A percentile compares a stretch with the other conserved stretches of the same genome.
phyloP scores from a whole-genome alignment of 495 filamentous ascomycete genomes.

The Penicillium bialowiezense region DNA sequence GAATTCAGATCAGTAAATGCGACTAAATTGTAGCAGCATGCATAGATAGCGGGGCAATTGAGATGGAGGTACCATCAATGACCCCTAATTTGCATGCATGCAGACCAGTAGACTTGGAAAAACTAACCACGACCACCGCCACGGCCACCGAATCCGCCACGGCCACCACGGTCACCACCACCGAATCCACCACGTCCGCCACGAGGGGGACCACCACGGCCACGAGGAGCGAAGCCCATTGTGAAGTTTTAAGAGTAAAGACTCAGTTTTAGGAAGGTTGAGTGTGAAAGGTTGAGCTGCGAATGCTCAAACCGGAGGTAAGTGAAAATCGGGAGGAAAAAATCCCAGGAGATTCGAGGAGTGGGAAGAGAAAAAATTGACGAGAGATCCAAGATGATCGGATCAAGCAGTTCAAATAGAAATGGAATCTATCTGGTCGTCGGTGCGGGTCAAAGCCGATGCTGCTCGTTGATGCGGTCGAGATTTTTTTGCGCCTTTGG shows the following conservation, averaged over 20 bases:
- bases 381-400: slow-evolving; percentile 12
- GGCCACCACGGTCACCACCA: slow-evolving; percentile 14
- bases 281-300: slow-evolving; percentile 23
- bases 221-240: slow-evolving; percentile 45
- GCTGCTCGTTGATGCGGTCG: slow-evolving; percentile 46
- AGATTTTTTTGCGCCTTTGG: slow-evolving; percentile 46
- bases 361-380: slow-evolving; percentile 9
- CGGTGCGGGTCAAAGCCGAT: slow-evolving; percentile 35
- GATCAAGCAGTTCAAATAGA: slow-evolving; percentile 21
- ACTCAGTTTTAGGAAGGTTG: slow-evolving; percentile 10
- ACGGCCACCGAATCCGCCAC: slow-evolving; percentile 9
- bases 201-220: slow-evolving; percentile 32
- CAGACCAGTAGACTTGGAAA: no score
- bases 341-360: slow-evolving; percentile 15
- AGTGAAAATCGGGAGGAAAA: slow-evolving; percentile 16
- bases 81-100: no score
- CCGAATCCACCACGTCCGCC: slow-evolving; percentile 28
- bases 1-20: slow-evolving; percentile 8
- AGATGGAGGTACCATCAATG: no score
- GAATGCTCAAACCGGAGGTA: slow-evolving; percentile 23
- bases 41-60: neutral
- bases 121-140: slow-evolving; percentile 19
- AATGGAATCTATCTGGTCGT: slow-evolving; percentile 26
- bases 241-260: slow-evolving; percentile 12
- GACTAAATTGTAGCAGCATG: neutral